These are phyloP conservation scores for Yamadazyma sp. DNA, from an alignment of 1,139 yeast species.

Conservation along the genomic window DNA sequence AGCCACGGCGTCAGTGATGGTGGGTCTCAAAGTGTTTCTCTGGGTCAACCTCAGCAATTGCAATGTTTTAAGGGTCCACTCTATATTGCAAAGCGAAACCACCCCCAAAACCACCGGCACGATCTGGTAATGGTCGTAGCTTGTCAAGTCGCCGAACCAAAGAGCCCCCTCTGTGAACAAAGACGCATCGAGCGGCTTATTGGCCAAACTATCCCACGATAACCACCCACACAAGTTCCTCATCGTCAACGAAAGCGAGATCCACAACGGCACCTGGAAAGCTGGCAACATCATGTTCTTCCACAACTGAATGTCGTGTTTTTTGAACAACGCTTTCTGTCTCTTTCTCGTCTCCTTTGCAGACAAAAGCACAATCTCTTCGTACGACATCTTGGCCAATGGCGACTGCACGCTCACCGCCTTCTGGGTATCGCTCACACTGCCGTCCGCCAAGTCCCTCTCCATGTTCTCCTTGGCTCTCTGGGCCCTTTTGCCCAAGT, in stretches of 20 bases:
- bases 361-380: conserved; percentile 71
- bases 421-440: conserved; percentile 12
- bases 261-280: conserved; percentile 88
- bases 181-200: conserved; percentile 54
- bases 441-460: conserved; percentile 7
- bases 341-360: conserved; percentile 77
- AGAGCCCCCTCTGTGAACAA: conserved; percentile 55
- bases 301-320: conserved; percentile 74
- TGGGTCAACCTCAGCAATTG: conserved; percentile 44
- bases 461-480: conserved; percentile 34
- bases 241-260: conserved; percentile 71
- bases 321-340: conserved; percentile 66
- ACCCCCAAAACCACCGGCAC: conserved; percentile 74
- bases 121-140: conserved; percentile 60
- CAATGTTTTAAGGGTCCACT: conserved; percentile 65
- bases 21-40: conserved; percentile 49
- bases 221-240: conserved; percentile 78
- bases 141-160: conserved; percentile 63
- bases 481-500: conserved; percentile 61
- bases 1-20: conserved; percentile 58
- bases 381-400: conserved; percentile 60
- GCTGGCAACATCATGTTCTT: conserved; percentile 73
- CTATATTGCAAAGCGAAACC: conserved; percentile 72
- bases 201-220: conserved; percentile 45
- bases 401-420: conserved; percentile 20